phyloP scores from a whole-genome alignment of 805 yeast species.

The Candida endomychidarum region DNA sequence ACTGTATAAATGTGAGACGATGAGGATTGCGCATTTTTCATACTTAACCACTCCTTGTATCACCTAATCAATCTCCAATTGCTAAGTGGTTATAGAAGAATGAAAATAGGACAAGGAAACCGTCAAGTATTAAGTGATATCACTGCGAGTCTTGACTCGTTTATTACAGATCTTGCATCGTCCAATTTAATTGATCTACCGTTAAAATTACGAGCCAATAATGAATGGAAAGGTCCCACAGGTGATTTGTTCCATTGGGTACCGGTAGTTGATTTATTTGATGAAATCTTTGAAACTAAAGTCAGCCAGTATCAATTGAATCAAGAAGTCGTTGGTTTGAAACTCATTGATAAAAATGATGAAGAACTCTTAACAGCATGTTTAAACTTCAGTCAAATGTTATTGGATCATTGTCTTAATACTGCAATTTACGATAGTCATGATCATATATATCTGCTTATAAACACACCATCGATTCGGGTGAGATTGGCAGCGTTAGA shows the following conservation, averaged over 20 bases:
- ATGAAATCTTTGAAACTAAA: conserved; percentile 55
- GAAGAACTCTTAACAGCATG: conserved; percentile 49
- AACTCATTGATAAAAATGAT: conserved; percentile 47
- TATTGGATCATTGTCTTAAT: conserved; percentile 69
- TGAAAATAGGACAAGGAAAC: conserved; percentile 34
- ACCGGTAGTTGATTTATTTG: conserved; percentile 72
- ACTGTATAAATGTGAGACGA: too few relatives aligned
- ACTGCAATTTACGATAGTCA: conserved; percentile 67
- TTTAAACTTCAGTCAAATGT: conserved; percentile 57
- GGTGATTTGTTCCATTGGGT: conserved; percentile 79
- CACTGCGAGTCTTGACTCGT: conserved; percentile 27
- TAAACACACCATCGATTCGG: conserved; percentile 58
- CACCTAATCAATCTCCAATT: background rate
- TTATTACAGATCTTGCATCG: conserved; percentile 38
- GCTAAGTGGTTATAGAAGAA: conserved; percentile 10
- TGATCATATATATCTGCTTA: conserved; percentile 56
- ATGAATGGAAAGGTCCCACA: conserved; percentile 60
- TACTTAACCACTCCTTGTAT: background rate
- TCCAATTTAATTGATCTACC: conserved; percentile 44
- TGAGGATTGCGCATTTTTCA: background rate
- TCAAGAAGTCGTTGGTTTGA: conserved; percentile 47
- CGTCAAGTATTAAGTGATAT: conserved; percentile 29
- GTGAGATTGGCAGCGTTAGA: conserved; percentile 62
- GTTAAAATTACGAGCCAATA: conserved; percentile 31
- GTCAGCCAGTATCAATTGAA: conserved; percentile 55